Evolutionary conservation across 2,329 filamentous ascomycete genomes (phyloP).

Genomic region (Xylaria digitata): DNA sequence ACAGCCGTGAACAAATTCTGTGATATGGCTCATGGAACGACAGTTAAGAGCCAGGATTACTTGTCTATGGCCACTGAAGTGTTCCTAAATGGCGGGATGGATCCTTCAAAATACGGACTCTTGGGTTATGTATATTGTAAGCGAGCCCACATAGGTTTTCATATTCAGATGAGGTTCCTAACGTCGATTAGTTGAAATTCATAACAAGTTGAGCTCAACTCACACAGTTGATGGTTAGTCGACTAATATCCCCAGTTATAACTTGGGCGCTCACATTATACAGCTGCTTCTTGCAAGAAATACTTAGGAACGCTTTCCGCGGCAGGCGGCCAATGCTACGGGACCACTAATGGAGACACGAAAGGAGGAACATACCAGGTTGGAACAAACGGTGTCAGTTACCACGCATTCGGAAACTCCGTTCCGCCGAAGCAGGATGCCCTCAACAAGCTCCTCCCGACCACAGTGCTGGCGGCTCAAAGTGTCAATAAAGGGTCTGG

Average conservation of each 20-base stretch:
- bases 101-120: constrained; percentile 44
- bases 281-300: constrained; percentile 43
- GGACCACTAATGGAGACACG: constrained; percentile 44
- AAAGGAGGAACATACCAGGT: constrained; percentile 49
- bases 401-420: constrained; percentile 45
- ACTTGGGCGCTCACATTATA: constrained; percentile 28
- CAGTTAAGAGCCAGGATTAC: constrained; percentile 42
- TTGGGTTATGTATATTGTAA: constrained; percentile 49
- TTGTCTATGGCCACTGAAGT: constrained; percentile 49
- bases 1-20: constrained; percentile 47
- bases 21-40: constrained; percentile 39
- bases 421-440: constrained; percentile 46
- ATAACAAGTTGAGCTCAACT: constrained; percentile 44
- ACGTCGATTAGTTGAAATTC: constrained; percentile 45
- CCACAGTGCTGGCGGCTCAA: constrained; percentile 41
- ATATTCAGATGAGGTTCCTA: background rate
- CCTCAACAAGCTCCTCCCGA: constrained; percentile 43
- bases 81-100: constrained; percentile 44
- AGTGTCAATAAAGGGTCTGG: constrained; percentile 43
- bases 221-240: constrained; percentile 46
- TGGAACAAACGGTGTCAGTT: constrained; percentile 44
- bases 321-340: constrained; percentile 42
- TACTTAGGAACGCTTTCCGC: constrained; percentile 45
- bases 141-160: constrained; percentile 3
- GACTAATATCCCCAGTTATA: background rate